A percentile compares a stretch with the other conserved stretches of the same genome.
phyloP scores from a whole-genome alignment of 2,329 filamentous ascomycete species.

The Cladosporium phlei region DNA sequence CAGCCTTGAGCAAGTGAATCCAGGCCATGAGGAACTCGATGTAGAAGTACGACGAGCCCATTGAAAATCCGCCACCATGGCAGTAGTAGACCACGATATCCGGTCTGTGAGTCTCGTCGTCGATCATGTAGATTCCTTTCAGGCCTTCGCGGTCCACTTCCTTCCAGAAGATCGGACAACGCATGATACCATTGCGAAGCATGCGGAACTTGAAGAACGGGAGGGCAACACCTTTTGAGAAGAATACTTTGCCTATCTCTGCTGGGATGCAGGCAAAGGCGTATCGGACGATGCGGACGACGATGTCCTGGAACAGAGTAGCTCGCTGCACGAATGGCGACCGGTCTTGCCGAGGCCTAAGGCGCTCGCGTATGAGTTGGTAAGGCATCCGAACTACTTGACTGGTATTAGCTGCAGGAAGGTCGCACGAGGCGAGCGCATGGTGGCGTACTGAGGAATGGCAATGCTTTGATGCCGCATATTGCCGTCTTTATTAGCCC shows the following conservation, averaged over 20 bases:
- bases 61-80: slow-evolving; percentile 77
- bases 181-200: slow-evolving; percentile 64
- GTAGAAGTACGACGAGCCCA: slow-evolving; percentile 81
- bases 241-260: slow-evolving; percentile 68
- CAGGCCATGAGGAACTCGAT: slow-evolving; percentile 75
- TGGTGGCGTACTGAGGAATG: slow-evolving; percentile 59
- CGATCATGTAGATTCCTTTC: slow-evolving; percentile 64
- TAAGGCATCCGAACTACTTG: slow-evolving; percentile 57
- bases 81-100: slow-evolving; percentile 79
- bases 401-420: background rate
- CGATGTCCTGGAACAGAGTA: slow-evolving; percentile 71
- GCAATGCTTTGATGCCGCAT: slow-evolving; percentile 59
- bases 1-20: slow-evolving; percentile 57
- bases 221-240: slow-evolving; percentile 66
- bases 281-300: slow-evolving; percentile 72
- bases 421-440: background rate
- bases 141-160: slow-evolving; percentile 46
- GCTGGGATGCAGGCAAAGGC: slow-evolving; percentile 69
- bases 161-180: slow-evolving; percentile 59
- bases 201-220: slow-evolving; percentile 73
- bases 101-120: slow-evolving; percentile 56
- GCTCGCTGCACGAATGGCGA: slow-evolving; percentile 64
- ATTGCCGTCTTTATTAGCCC: slow-evolving; percentile 56
- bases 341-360: slow-evolving; percentile 40
- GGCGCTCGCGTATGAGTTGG: slow-evolving; percentile 54